Conservation (phyloP, 2,329 filamentous ascomycete species). For the Stromatinia cepivora region DNA sequence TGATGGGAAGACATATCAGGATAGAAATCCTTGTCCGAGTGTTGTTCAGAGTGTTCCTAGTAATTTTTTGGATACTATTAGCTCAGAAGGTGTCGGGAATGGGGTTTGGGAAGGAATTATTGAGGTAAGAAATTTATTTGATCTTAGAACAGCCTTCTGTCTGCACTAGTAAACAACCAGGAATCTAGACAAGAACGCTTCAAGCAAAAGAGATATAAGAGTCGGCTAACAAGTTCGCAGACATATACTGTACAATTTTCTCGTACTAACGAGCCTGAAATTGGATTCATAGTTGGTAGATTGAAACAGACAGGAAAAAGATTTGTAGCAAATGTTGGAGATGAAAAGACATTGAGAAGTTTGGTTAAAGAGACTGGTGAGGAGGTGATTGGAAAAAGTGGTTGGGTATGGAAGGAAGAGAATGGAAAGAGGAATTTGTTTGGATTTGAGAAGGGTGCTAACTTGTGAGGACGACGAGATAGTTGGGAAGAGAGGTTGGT, state of each 20-base stretch:
- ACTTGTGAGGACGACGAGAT: conserved; percentile 44
- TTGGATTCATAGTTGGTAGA: conserved; percentile 54
- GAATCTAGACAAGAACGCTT: neutral
- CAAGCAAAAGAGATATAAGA: neutral
- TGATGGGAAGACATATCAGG: conserved; percentile 46
- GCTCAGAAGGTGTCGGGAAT: conserved; percentile 41
- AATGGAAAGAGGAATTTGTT: conserved; percentile 45
- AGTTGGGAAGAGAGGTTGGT: conserved; percentile 49
- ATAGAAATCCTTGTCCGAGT: conserved; percentile 46
- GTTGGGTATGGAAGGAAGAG: conserved; percentile 45
- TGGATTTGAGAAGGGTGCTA: conserved; percentile 30
- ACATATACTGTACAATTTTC: conserved; percentile 62
- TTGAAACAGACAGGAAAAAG: conserved; percentile 49
- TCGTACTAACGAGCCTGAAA: conserved; percentile 50
- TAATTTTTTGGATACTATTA: neutral
- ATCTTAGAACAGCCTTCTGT: neutral
- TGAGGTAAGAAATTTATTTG: conserved; percentile 46
- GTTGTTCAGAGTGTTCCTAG: conserved; percentile 43
- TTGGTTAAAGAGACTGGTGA: conserved; percentile 44
- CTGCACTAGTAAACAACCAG: neutral
- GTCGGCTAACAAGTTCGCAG: conserved; percentile 39
- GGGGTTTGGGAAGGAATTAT: conserved; percentile 48
- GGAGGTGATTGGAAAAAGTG: conserved; percentile 52
- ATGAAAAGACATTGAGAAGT: conserved; percentile 49
- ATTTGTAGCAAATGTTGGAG: conserved; percentile 58